phyloP scores from a whole-genome alignment of 805 yeast genomes.

The Candida golubevii region DNA sequence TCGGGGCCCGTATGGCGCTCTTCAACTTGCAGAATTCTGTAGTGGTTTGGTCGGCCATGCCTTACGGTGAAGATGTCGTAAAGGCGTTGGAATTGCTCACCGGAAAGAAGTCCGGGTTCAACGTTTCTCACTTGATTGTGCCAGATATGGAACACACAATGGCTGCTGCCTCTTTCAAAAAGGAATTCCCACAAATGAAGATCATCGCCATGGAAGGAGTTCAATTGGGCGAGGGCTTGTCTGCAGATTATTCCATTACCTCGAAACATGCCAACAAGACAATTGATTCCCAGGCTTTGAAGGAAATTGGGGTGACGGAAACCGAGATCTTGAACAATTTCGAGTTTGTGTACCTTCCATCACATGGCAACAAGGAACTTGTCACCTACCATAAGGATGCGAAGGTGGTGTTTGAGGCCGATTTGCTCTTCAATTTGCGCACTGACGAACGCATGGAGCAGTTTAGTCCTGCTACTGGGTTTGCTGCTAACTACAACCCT shows the following conservation, averaged over 20 bases:
- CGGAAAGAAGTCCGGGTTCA: constrained; percentile 26
- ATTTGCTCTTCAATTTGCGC: constrained; percentile 51
- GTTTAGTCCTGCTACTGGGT: constrained; percentile 43
- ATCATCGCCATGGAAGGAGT: constrained; percentile 50
- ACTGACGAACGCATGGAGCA: constrained; percentile 42
- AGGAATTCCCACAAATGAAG: constrained; percentile 45
- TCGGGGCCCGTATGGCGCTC: constrained; percentile 42
- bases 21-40: constrained; percentile 25
- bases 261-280: constrained; percentile 32
- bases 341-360: constrained; percentile 54
- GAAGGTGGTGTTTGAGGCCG: constrained; percentile 54
- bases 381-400: constrained; percentile 45
- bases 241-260: constrained; percentile 41
- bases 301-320: constrained; percentile 34
- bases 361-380: constrained; percentile 56
- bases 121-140: constrained; percentile 48
- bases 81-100: constrained; percentile 33
- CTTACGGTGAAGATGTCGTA: constrained; percentile 45
- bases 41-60: constrained; percentile 55
- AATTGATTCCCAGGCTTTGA: constrained; percentile 20
- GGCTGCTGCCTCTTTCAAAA: constrained; percentile 53
- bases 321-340: constrained; percentile 38
- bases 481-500: constrained; percentile 37
- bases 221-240: constrained; percentile 23
- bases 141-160: constrained; percentile 66